Evolutionary conservation across 2,329 filamentous ascomycete species (phyloP).

Genomic region (Phaeosphaeria sp.): DNA sequence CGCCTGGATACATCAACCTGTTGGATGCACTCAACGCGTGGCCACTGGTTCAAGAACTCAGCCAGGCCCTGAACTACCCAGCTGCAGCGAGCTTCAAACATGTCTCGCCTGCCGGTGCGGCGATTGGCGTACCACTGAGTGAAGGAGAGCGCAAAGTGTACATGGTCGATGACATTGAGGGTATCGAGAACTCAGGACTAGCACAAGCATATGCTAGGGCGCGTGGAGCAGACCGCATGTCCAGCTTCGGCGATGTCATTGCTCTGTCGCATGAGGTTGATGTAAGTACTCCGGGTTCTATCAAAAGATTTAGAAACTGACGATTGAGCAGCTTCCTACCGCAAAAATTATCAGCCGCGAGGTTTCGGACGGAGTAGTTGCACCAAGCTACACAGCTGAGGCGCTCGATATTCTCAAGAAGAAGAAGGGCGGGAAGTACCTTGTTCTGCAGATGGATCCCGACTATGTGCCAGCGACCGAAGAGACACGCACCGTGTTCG

Average conservation of each 20-base stretch:
- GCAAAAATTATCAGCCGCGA: conserved; percentile 98
- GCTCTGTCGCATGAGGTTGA: conserved; percentile 91
- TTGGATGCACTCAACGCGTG: conserved; percentile 96
- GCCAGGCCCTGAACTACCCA: conserved; percentile 82
- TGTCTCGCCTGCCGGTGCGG: conserved; percentile 94
- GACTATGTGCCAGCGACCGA: conserved; percentile 76
- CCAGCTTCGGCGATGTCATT: conserved; percentile 96
- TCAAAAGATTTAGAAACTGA: conserved; percentile 2
- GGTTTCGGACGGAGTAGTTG: conserved; percentile 96
- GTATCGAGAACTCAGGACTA: conserved; percentile 82
- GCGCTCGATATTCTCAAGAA: conserved; percentile 91
- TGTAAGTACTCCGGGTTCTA: conserved; percentile 36
- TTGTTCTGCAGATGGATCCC: conserved; percentile 92
- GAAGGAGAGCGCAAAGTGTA: conserved; percentile 95
- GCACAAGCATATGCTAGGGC: conserved; percentile 96
- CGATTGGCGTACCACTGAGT: conserved; percentile 86
- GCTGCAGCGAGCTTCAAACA: conserved; percentile 98
- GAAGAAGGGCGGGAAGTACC: conserved; percentile 98
- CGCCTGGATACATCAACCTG: conserved; percentile 96
- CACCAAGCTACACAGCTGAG: conserved; percentile 82
- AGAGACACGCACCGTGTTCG: conserved; percentile 89
- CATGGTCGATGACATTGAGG: conserved; percentile 95
- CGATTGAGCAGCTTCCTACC: conserved; percentile 65
- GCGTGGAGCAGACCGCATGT: conserved; percentile 96
- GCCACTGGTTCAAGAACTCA: conserved; percentile 96